phyloP scores from a whole-genome alignment of 495 filamentous ascomycete genomes.

The Stereocaulon alpinum region DNA sequence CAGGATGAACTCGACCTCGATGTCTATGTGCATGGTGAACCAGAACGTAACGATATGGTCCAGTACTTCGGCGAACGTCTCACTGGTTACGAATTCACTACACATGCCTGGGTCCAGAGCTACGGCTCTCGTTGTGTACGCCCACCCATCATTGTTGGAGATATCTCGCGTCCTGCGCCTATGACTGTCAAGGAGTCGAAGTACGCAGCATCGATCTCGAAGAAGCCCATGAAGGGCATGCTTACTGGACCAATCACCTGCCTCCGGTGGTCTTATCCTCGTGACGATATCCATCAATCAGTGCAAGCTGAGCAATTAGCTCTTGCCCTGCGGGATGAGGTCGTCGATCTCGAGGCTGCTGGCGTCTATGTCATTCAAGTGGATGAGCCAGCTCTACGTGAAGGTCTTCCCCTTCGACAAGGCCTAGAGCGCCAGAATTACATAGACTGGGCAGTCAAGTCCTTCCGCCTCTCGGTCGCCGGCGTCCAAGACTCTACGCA shows the following conservation, averaged over 20 bases:
- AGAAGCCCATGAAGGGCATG: slow-evolving; percentile 99
- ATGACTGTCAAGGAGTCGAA: slow-evolving; percentile 99
- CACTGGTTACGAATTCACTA: slow-evolving; percentile 96
- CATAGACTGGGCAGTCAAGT: slow-evolving; percentile 90
- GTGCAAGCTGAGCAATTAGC: slow-evolving; percentile 97
- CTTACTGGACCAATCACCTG: slow-evolving; percentile 98
- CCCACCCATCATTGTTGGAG: slow-evolving; percentile 95
- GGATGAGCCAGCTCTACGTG: slow-evolving; percentile 96
- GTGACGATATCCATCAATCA: slow-evolving; percentile 97
- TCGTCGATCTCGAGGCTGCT: slow-evolving; percentile 90
- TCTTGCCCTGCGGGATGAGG: slow-evolving; percentile 95
- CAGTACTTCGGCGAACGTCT: slow-evolving; percentile 99
- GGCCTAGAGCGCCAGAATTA: slow-evolving; percentile 90
- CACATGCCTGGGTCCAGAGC: slow-evolving; percentile 94
- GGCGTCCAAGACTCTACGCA: slow-evolving; percentile 89
- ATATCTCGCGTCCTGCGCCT: slow-evolving; percentile 86
- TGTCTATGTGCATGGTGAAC: slow-evolving; percentile 95
- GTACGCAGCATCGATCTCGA: slow-evolving; percentile 89
- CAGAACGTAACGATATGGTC: slow-evolving; percentile 99
- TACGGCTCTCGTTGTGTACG: slow-evolving; percentile 98
- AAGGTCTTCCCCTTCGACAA: slow-evolving; percentile 91
- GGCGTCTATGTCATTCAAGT: slow-evolving; percentile 97
- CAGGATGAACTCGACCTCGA: slow-evolving; percentile 96
- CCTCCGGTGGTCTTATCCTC: slow-evolving; percentile 97
- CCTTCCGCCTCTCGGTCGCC: slow-evolving; percentile 87